Percentiles rank a stretch among this genome's conserved stretches.
Conservation (phyloP, 208 protist genomes). For the Angomonas desouzai region DNA sequence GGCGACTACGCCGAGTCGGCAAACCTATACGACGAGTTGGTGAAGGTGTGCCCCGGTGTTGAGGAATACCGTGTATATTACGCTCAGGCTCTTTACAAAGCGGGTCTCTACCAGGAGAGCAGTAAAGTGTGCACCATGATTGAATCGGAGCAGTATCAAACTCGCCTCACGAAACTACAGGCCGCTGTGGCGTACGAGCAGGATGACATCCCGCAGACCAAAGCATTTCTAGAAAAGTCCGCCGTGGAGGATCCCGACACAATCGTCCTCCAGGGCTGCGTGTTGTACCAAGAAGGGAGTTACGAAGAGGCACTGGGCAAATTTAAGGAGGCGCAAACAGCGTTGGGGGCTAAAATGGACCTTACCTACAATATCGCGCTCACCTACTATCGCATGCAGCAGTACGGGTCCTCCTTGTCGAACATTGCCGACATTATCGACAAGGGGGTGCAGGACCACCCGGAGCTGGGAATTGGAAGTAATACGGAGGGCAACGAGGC, state of each 20-base stretch:
- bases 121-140: slow-evolving; percentile 78
- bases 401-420: slow-evolving; percentile 92
- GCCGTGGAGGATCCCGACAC: slow-evolving; percentile 83
- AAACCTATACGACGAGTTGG: slow-evolving; percentile 88
- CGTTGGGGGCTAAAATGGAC: slow-evolving; percentile 85
- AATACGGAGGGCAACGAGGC: slow-evolving; percentile 93
- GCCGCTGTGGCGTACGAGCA: slow-evolving; percentile 92
- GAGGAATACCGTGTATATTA: slow-evolving; percentile 96
- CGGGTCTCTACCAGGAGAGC: slow-evolving; percentile 90
- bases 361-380: slow-evolving; percentile 97
- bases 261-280: slow-evolving; percentile 85
- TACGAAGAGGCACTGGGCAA: slow-evolving; percentile 91
- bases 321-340: slow-evolving; percentile 92
- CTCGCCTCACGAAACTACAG: slow-evolving; percentile 86
- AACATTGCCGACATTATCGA: slow-evolving; percentile 96
- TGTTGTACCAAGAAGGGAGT: slow-evolving; percentile 88
- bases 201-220: slow-evolving; percentile 89
- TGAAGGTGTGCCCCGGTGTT: slow-evolving; percentile 89
- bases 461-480: slow-evolving; percentile 91
- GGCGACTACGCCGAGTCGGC: slow-evolving; percentile 89
- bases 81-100: slow-evolving; percentile 95
- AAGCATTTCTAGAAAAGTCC: slow-evolving; percentile 85
- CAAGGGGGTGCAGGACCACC: slow-evolving; percentile 92
- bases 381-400: slow-evolving; percentile 94
- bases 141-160: slow-evolving; percentile 74